These are phyloP conservation scores for Pestalotiopsis sp. DNA, from an alignment of 2,329 filamentous ascomycete genomes.

Conservation along the genomic window DNA sequence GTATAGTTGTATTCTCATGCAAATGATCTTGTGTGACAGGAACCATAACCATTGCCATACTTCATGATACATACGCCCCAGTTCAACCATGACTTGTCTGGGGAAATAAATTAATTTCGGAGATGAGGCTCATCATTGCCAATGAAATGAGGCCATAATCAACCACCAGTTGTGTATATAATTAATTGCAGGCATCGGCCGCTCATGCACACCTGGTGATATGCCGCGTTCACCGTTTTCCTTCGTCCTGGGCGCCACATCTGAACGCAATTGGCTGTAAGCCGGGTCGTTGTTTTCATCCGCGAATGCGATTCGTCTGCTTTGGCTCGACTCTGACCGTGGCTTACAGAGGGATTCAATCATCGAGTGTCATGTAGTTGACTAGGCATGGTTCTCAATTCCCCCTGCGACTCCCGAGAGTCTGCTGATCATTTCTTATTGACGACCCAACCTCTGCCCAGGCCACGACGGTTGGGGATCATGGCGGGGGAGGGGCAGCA, in stretches of 20 bases:
- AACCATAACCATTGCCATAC: too few species aligned
- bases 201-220: not conserved
- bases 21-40: too few species aligned
- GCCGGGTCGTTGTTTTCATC: not conserved
- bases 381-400: not conserved
- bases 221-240: not conserved
- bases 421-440: not conserved
- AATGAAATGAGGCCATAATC: not conserved
- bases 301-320: not conserved
- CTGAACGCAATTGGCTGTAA: not conserved
- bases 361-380: not conserved
- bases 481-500: conserved; percentile 8
- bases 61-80: too few species aligned
- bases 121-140: not conserved
- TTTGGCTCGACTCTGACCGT: not conserved
- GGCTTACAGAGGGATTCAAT: not conserved
- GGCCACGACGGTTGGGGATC: not conserved
- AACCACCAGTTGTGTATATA: not conserved
- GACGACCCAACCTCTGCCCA: not conserved
- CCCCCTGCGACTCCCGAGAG: not conserved
- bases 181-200: not conserved
- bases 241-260: not conserved
- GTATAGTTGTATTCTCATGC: too few species aligned
- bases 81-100: not conserved
- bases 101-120: not conserved